Evolutionary conservation across 176 grass and related monocot species (phyloP).

Genomic region (Musa troglodytarum): DNA sequence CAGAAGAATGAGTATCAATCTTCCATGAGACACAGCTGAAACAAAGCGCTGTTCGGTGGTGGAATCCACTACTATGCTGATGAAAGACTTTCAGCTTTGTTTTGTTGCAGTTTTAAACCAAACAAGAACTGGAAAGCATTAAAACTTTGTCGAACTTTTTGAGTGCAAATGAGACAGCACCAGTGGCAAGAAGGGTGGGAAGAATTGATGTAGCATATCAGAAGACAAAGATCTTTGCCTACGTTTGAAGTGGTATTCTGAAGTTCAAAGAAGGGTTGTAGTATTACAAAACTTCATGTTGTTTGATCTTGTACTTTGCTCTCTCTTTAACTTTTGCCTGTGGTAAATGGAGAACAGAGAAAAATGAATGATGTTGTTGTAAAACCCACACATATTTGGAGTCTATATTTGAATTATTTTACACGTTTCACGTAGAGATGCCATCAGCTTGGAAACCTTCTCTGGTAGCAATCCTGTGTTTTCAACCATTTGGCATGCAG

Average conservation of each 20-base stretch:
- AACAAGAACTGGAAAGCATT: background rate
- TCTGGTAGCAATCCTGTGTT: background rate
- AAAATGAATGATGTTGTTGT: background rate
- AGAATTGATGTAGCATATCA: background rate
- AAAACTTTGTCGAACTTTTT: background rate
- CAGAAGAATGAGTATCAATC: slow-evolving; percentile 3
- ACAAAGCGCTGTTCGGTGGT: background rate
- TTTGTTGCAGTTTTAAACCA: slow-evolving; percentile 1
- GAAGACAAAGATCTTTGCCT: background rate
- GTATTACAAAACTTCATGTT: background rate
- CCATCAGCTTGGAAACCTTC: too few relatives aligned
- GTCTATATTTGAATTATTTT: too few relatives aligned
- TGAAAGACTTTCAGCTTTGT: background rate
- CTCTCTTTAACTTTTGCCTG: background rate
- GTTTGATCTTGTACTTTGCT: background rate
- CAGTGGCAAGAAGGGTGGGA: background rate
- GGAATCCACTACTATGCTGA: background rate
- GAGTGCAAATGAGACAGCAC: background rate
- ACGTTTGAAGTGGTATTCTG: background rate
- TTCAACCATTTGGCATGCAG: background rate
- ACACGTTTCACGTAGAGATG: too few relatives aligned
- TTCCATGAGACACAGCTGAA: slow-evolving; percentile 11
- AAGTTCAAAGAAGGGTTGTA: background rate
- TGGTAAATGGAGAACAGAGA: background rate
- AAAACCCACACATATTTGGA: background rate